Evolutionary conservation across 768 basidiomycete genomes (phyloP), one percentile per base, ranked within the genome.

Genomic region (Gymnopilus junonius): DNA sequence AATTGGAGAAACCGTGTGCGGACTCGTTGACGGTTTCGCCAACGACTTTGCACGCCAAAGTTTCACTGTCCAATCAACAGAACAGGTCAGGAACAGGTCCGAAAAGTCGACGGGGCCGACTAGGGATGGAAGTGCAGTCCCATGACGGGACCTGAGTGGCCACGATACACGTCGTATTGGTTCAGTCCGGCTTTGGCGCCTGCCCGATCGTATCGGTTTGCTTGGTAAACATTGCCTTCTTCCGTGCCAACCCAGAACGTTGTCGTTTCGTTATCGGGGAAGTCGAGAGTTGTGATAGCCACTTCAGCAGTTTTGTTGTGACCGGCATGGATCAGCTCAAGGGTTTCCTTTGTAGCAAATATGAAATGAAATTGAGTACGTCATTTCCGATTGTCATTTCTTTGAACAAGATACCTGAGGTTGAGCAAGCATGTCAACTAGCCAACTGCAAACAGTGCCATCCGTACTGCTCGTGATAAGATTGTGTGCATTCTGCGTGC

Each of bases 161-260:
- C 94, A 65, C 88, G 89, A 80, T 99, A 99, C 35, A 96, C 87
- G 68, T 98, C 97, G 71, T 90, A 87, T 72, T 93, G 92, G 71
- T 97, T 94, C 58, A 99, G 81, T 1, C 97, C 97, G 1, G 97
- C 96, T 76, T 99, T 99, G 12, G 95, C 87, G 2, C 97, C 95
- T 0, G 97, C 97, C 17, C 97, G 91, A 73, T 99, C 97, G 73
- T 97, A 95, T 39, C 97, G 87, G 74, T 99, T 94, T 2, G 97
- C 97, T 72, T 96, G 94, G 73, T 98, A 99, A 21, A 99, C 86
- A 67, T 93, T 94, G 8, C 97, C 97, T 78, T 99, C 97, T 75
- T 99, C 97, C 4, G 97, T 99, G 0, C 97, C 97, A 21, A 97
- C 92, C 89, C 92, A 97, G 79, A 99, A 97, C 11, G 95, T 94